phyloP scores from a whole-genome alignment of 2,329 filamentous ascomycete genomes.

The Venturia asperata region DNA sequence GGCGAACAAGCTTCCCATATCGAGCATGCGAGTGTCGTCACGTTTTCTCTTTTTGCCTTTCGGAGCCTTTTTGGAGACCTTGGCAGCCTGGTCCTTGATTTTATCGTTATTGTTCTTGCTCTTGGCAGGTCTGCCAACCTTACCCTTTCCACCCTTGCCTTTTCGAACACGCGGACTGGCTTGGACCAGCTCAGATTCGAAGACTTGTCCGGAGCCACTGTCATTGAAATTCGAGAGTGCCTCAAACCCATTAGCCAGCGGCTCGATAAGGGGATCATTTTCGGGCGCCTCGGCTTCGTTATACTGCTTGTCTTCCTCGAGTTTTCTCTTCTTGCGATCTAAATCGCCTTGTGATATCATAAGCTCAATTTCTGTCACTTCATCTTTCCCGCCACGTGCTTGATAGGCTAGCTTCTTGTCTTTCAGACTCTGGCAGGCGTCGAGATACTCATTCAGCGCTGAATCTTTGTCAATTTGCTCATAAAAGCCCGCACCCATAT shows the following conservation, averaged over 20 bases:
- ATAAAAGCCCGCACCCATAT: no score
- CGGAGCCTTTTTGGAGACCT: background rate
- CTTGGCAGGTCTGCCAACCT: background rate
- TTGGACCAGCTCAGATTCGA: background rate
- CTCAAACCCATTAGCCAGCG: no score
- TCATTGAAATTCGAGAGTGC: background rate
- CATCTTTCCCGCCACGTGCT: background rate
- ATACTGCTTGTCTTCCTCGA: background rate
- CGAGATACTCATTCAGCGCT: background rate
- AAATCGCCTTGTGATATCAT: background rate
- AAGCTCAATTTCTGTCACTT: background rate
- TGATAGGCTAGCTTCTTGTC: background rate
- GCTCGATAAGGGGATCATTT: background rate
- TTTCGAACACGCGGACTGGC: background rate
- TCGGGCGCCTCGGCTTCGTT: background rate
- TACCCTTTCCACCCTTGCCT: constrained; percentile 6
- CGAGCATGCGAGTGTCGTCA: constrained; percentile 15
- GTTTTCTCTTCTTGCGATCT: background rate
- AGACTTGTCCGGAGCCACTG: background rate
- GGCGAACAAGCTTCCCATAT: constrained; percentile 23
- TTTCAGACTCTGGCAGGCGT: background rate
- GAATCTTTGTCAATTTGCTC: background rate
- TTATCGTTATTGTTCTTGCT: constrained; percentile 23
- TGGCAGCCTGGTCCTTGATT: constrained; percentile 21
- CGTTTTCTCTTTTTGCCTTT: constrained; percentile 21